These are phyloP conservation scores for Hemisphaericaspora xylanilytica DNA, from an alignment of 1,139 yeast species.

Conservation along the genomic window DNA sequence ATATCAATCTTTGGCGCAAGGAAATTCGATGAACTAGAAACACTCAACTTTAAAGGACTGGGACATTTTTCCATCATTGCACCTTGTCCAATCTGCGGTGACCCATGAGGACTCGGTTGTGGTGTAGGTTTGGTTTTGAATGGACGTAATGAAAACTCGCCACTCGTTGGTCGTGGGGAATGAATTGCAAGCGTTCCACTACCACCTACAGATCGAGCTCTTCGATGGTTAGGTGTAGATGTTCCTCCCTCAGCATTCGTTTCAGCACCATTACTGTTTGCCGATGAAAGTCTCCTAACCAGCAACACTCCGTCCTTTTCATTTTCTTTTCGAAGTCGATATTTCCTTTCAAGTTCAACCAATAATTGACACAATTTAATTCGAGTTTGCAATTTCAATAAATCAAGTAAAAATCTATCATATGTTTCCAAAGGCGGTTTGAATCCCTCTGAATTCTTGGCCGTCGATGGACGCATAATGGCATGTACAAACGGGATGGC, in stretches of 20 bases:
- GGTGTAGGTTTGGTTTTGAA: conserved; percentile 45
- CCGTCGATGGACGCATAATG: conserved; percentile 40
- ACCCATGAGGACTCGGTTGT: conserved; percentile 38
- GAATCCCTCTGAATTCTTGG: conserved; percentile 38
- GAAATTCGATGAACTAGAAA: conserved; percentile 23
- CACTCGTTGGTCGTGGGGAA: conserved; percentile 15
- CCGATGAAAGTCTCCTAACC: conserved; percentile 22
- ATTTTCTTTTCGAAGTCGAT: conserved; percentile 28
- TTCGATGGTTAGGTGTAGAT: not conserved
- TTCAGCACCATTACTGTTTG: conserved; percentile 9
- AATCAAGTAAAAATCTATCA: conserved; percentile 25
- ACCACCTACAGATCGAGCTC: not conserved
- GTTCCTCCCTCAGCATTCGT: no score
- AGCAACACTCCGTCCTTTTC: conserved; percentile 30
- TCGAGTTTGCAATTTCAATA: conserved; percentile 28
- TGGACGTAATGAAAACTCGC: conserved; percentile 42
- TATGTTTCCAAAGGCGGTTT: conserved; percentile 40
- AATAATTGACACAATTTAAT: conserved; percentile 25
- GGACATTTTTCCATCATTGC: not conserved
- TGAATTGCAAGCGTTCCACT: not conserved
- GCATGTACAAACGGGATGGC: conserved; percentile 43
- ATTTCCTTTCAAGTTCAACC: conserved; percentile 31
- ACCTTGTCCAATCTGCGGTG: conserved; percentile 28
- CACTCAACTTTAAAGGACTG: not conserved
- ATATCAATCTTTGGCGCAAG: conserved; percentile 30